Conservation (phyloP, 2,329 filamentous ascomycete species). For the Fusarium bulbicola region DNA sequence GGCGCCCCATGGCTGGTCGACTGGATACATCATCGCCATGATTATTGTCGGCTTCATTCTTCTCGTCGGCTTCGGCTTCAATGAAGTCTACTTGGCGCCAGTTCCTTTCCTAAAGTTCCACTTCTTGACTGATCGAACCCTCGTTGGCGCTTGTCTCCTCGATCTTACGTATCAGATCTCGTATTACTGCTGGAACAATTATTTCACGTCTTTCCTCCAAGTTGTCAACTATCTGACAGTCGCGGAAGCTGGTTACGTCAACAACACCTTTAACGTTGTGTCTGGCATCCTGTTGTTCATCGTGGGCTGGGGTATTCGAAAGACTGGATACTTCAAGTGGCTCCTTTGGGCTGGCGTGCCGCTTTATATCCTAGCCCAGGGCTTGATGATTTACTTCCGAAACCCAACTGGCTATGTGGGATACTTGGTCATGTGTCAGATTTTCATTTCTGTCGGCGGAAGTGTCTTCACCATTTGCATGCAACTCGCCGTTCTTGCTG, state of each 20-base stretch:
- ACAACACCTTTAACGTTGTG: slow-evolving; percentile 60
- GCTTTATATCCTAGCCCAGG: slow-evolving; percentile 62
- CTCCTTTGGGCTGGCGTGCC: slow-evolving; percentile 55
- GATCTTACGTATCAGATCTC: slow-evolving; percentile 56
- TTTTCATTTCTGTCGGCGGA: slow-evolving; percentile 62
- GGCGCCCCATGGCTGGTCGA: slow-evolving; percentile 60
- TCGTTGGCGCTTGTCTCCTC: slow-evolving; percentile 60
- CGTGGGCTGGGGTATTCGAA: slow-evolving; percentile 56
- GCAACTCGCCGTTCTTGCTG: slow-evolving; percentile 66
- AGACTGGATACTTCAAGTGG: slow-evolving; percentile 60
- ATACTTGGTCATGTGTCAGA: slow-evolving; percentile 61
- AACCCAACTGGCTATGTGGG: slow-evolving; percentile 52
- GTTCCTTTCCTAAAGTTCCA: slow-evolving; percentile 64
- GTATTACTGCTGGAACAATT: slow-evolving; percentile 63
- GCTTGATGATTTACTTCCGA: slow-evolving; percentile 50
- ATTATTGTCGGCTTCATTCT: slow-evolving; percentile 67
- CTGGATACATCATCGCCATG: slow-evolving; percentile 66
- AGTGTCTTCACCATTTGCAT: slow-evolving; percentile 63
- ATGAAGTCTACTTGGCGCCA: slow-evolving; percentile 65
- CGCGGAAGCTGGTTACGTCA: slow-evolving; percentile 56
- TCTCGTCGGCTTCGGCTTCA: slow-evolving; percentile 63
- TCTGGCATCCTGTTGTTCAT: slow-evolving; percentile 59
- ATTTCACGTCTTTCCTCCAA: slow-evolving; percentile 65
- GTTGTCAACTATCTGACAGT: slow-evolving; percentile 57
- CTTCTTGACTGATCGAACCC: slow-evolving; percentile 60